phyloP scores from a whole-genome alignment of 2,329 filamentous ascomycete species.

The Metarhizium sp. region DNA sequence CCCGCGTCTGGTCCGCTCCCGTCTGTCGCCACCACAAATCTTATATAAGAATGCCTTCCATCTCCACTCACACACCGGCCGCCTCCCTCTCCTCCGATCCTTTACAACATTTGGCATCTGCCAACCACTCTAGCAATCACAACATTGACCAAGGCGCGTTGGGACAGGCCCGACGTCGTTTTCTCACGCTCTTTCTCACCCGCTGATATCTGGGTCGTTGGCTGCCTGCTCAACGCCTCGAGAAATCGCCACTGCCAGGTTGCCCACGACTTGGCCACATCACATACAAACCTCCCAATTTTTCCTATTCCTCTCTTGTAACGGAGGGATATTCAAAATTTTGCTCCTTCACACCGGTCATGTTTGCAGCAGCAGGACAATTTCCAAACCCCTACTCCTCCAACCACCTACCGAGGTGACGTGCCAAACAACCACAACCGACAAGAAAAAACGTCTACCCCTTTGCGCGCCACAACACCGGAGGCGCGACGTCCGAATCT shows the following conservation, averaged over 20 bases:
- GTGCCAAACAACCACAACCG: slow-evolving; percentile 15
- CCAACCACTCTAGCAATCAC: slow-evolving; percentile 21
- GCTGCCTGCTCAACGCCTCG: slow-evolving; percentile 18
- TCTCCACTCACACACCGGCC: slow-evolving; percentile 16
- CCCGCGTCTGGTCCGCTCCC: not conserved
- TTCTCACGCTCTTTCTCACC: slow-evolving; percentile 11
- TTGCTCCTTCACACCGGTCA: slow-evolving; percentile 27
- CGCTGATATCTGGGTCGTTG: slow-evolving; percentile 12
- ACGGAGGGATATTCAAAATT: slow-evolving; percentile 22
- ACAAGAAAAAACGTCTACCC: too few relatives aligned
- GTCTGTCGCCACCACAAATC: not conserved
- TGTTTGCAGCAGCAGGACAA: slow-evolving; percentile 48
- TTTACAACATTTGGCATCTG: slow-evolving; percentile 26
- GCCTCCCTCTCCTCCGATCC: slow-evolving; percentile 11
- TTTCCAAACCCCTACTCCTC: slow-evolving; percentile 45
- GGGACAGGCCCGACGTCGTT: slow-evolving; percentile 16
- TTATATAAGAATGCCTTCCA: slow-evolving; percentile 19
- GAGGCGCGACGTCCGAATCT: not conserved
- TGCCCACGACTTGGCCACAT: slow-evolving; percentile 19
- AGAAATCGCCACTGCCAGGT: slow-evolving; percentile 15
- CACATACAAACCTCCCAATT: not conserved
- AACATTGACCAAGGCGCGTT: slow-evolving; percentile 13
- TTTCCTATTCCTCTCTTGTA: slow-evolving; percentile 12
- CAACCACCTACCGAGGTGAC: slow-evolving; percentile 56
- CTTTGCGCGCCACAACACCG: too few relatives aligned